Evolutionary conservation across 306 rosid species (phyloP).

Genomic region (Malus asiatica): DNA sequence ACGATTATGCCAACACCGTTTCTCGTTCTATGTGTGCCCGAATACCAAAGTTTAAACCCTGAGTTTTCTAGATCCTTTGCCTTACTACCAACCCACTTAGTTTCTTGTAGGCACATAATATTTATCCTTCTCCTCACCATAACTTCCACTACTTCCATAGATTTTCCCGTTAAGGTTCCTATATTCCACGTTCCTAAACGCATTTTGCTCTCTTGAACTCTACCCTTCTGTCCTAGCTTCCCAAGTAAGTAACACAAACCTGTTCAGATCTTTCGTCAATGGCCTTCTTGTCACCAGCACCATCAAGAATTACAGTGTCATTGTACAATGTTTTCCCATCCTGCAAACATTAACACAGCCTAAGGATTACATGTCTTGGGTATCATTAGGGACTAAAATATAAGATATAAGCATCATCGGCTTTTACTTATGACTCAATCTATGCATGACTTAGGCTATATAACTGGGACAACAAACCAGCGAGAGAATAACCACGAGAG

Average conservation of each 20-base stretch:
- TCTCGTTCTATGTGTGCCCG: too few relatives aligned
- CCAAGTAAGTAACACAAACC: slow-evolving; percentile 37
- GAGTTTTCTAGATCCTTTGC: too few relatives aligned
- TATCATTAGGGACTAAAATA: background rate
- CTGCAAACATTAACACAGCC: slow-evolving; percentile 38
- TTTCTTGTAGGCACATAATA: too few relatives aligned
- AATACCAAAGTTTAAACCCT: too few relatives aligned
- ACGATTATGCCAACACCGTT: too few relatives aligned
- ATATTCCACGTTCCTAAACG: too few relatives aligned
- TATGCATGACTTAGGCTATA: background rate
- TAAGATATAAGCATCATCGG: background rate
- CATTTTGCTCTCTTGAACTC: too few relatives aligned
- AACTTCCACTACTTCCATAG: too few relatives aligned
- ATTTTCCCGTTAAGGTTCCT: too few relatives aligned
- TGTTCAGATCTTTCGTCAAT: slow-evolving; percentile 96
- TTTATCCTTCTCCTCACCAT: too few relatives aligned
- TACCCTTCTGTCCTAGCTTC: too few relatives aligned
- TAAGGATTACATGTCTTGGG: background rate
- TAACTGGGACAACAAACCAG: background rate
- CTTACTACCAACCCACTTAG: too few relatives aligned
- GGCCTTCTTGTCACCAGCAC: slow-evolving; percentile 81
- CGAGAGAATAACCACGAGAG: background rate
- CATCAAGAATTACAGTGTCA: slow-evolving; percentile 92
- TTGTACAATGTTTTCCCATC: slow-evolving; percentile 86
- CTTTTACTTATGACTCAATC: background rate